A percentile compares a stretch with the other conserved stretches of the same genome.
phyloP scores from a whole-genome alignment of 192 early-diverging fungal species.

The Podila clonocystis region DNA sequence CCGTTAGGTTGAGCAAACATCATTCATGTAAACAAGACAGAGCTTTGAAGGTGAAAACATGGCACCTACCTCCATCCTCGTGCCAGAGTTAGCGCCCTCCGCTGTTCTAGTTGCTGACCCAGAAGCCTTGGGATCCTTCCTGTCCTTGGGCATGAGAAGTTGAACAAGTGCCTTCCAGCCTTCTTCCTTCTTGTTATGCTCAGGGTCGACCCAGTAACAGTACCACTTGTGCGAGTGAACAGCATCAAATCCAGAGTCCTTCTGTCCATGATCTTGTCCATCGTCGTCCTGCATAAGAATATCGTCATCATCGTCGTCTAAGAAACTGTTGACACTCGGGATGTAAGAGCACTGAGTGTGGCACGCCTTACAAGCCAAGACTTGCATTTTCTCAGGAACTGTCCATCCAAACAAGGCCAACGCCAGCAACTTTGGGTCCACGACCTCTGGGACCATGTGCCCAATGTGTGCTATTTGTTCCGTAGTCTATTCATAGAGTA shows the following conservation, averaged over 20 bases:
- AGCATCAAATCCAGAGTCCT: conserved; percentile 15
- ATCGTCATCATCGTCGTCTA: neutral
- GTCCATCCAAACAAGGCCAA: conserved; percentile 41
- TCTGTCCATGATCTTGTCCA: neutral
- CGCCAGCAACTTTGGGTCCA: conserved; percentile 5
- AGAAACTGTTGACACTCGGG: neutral
- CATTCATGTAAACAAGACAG: too few species aligned
- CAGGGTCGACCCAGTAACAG: conserved; percentile 44
- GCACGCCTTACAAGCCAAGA: conserved; percentile 26
- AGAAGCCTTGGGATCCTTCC: neutral
- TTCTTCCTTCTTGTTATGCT: conserved; percentile 8
- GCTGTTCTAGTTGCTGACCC: neutral
- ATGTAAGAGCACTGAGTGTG: conserved; percentile 34
- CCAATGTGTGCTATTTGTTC: conserved; percentile 4
- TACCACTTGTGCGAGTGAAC: conserved; percentile 42
- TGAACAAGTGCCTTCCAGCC: conserved; percentile 29
- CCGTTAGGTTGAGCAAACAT: neutral
- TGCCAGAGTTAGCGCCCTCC: neutral
- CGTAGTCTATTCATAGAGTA: conserved; percentile 3
- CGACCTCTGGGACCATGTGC: neutral
- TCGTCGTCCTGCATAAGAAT: neutral
- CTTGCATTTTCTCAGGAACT: neutral
- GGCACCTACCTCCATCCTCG: neutral
- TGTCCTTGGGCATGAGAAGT: neutral
- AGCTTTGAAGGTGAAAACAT: neutral